Percentiles rank a stretch among this genome's conserved stretches.
phyloP scores from a whole-genome alignment of 257 asterid genomes.

The Solanum pinnatisectum region DNA sequence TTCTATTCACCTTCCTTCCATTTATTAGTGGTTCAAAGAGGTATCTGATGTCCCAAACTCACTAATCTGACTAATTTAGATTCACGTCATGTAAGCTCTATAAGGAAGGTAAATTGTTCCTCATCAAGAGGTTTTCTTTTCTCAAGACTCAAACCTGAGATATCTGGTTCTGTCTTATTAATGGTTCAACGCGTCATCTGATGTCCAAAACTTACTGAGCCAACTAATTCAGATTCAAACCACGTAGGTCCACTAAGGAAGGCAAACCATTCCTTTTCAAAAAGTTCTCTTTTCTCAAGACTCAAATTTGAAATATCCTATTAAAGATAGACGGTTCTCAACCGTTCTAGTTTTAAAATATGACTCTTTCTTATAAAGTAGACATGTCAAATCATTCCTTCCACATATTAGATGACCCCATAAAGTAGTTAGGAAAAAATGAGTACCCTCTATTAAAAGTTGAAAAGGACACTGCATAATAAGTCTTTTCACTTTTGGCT shows the following conservation, averaged over 20 bases:
- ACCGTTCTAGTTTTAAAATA: neutral
- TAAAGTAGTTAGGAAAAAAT: neutral
- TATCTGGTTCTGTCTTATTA: neutral
- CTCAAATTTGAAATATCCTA: accelerated
- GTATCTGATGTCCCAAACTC: neutral
- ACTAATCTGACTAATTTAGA: neutral
- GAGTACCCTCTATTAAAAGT: neutral
- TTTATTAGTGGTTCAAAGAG: neutral
- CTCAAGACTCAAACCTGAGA: no score
- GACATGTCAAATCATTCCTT: neutral
- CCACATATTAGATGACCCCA: neutral
- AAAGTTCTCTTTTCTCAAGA: neutral
- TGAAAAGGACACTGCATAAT: neutral
- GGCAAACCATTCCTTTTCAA: neutral
- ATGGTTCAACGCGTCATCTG: neutral
- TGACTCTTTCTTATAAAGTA: neutral
- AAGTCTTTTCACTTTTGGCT: neutral
- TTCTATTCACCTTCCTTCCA: neutral
- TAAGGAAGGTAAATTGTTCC: neutral
- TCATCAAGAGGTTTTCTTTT: neutral
- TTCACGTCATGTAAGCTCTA: accelerated
- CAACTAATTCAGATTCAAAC: neutral
- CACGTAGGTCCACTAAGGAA: neutral
- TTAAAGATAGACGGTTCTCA: neutral
- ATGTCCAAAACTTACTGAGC: neutral